Conservation (phyloP, 352 stramenopile genomes). For the Aphanomyces euteiches region DNA sequence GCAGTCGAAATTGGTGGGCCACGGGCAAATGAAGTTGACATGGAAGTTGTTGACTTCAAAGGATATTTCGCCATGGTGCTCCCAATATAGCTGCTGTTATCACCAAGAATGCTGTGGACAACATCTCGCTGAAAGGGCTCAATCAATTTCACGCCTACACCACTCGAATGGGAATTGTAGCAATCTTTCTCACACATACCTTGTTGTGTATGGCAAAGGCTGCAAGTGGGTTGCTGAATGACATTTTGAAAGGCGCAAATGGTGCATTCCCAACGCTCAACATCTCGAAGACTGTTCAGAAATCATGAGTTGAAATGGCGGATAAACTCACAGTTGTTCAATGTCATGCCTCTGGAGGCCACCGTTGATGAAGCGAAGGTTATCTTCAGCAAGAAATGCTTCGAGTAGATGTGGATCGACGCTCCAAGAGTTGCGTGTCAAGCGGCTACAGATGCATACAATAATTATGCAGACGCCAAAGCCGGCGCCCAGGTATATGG, state of each 20-base stretch:
- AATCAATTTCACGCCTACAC: conserved; percentile 3
- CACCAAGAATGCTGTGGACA: background rate
- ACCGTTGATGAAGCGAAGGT: background rate
- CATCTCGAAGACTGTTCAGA: background rate
- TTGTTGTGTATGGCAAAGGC: background rate
- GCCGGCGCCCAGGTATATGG: background rate
- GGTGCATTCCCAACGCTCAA: background rate
- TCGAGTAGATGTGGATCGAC: background rate
- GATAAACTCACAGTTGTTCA: conserved; percentile 5
- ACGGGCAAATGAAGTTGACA: background rate
- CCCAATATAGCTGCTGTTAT: conserved; percentile 9
- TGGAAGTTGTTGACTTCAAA: background rate
- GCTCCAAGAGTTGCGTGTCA: background rate
- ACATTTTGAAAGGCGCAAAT: conserved; percentile 7
- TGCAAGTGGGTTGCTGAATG: background rate
- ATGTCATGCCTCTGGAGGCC: conserved; percentile 2
- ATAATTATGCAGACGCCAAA: background rate
- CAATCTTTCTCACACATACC: background rate
- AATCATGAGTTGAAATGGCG: background rate
- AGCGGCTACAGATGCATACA: conserved; percentile 2
- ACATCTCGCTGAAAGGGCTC: conserved; percentile 2
- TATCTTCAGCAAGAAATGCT: conserved; percentile 10
- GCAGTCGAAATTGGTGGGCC: background rate
- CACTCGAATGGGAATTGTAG: background rate
- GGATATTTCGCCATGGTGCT: conserved; percentile 1